A percentile compares a stretch with the other conserved stretches of the same genome.
These are phyloP conservation scores for Schizothecium vesticola DNA, from an alignment of 495 filamentous ascomycete genomes.

Conservation along the genomic window DNA sequence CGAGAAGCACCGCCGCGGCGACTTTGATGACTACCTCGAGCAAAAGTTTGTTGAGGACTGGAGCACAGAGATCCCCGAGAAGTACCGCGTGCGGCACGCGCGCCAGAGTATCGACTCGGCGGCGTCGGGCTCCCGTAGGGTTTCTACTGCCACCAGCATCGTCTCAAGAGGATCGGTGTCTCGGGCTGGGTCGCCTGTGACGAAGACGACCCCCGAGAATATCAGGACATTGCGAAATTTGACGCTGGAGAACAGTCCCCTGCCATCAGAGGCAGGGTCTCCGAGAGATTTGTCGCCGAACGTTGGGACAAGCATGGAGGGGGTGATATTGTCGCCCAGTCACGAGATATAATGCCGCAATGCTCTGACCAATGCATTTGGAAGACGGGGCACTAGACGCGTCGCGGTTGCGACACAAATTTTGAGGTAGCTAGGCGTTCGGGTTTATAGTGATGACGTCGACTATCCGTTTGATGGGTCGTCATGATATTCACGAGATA, in stretches of 20 bases:
- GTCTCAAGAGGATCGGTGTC: not conserved
- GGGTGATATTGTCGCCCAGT: not conserved
- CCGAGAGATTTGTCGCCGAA: not conserved
- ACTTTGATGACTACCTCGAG: conserved; percentile 65
- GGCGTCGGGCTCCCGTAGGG: not conserved
- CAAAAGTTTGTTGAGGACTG: conserved; percentile 63
- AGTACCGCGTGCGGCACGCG: conserved; percentile 2
- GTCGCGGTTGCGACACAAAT: not conserved
- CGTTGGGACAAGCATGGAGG: not conserved
- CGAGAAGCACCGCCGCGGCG: conserved; percentile 55
- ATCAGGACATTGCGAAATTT: not conserved
- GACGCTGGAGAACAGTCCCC: not conserved
- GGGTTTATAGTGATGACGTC: not conserved
- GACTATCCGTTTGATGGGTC: not conserved
- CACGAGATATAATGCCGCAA: not conserved
- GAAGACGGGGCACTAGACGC: not conserved
- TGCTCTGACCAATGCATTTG: not conserved
- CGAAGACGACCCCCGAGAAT: not conserved
- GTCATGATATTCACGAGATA: not conserved
- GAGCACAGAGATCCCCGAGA: conserved; percentile 52
- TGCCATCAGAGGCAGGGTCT: not conserved
- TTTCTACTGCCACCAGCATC: not conserved
- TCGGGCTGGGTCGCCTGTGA: not conserved
- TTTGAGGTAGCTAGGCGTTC: not conserved
- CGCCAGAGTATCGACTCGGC: not conserved